Evolutionary conservation across 192 early-diverging fungal genomes (phyloP), one percentile per base, ranked within the genome.

Genomic region (Coemansia sp.): DNA sequence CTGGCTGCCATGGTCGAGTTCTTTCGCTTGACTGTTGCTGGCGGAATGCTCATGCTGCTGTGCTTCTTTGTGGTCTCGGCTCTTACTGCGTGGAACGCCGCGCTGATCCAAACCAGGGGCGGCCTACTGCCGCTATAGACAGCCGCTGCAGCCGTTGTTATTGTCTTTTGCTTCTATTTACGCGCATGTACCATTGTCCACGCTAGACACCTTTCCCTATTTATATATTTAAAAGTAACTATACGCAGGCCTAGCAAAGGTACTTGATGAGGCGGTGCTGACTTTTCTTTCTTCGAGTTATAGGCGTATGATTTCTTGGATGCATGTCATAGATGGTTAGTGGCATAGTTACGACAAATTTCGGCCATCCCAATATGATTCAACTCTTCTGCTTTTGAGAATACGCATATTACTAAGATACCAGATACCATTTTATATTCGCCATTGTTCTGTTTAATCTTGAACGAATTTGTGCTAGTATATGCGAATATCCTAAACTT

Each of bases 1-100:
- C 29, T 82, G 22, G 42, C 76, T 20, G 79, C 74, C 2, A 67
- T 73, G 64, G 56, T 76, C 7, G 70, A 82, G 70, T 82, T 82
- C 57, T 82, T 82, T 49, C 62, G 73, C 35, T 29, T 76, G 22
- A 73, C 59, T 11, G 51, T 60, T 11, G 51, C 42, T 1, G 79
- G 79, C 22, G 79, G 79, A 0, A 15, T 82, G 41, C 24, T 82
- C 38, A 65, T 73, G 70, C 60, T 82, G 12, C 17, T 64, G 45
- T 73, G 73, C 43, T 62, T 76, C 15, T 56, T 65, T 43, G 67
- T 25, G 17, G 36, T 63, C 12, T 41, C 42, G 14, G 49, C 64
- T n/a, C 64, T 82, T 63, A 71, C 58, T 1, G 54, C 56, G 22
- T 82, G 79, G 79, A 82, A 82, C 27, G 70, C 64, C 2, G 70